phyloP scores from a whole-genome alignment of 2,329 filamentous ascomycete genomes.

The Ophiostoma sp. region DNA sequence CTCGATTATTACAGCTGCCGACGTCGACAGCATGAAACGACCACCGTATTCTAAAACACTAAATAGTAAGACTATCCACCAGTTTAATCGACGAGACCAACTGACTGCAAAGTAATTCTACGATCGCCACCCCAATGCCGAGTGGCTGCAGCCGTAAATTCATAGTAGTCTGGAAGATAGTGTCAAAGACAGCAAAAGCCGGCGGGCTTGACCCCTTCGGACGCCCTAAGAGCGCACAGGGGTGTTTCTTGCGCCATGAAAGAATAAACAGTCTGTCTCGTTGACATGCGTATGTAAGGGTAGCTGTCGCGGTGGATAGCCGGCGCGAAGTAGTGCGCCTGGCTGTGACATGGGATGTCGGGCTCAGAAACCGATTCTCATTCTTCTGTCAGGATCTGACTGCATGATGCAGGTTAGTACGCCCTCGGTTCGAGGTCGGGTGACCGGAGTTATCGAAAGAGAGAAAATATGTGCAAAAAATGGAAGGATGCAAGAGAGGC shows the following conservation, averaged over 20 bases:
- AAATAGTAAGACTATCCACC: background rate
- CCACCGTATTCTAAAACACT: no score
- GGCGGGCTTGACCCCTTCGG: background rate
- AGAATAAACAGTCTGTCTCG: background rate
- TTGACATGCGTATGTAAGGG: background rate
- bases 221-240: background rate
- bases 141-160: background rate
- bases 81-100: background rate
- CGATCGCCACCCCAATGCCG: background rate
- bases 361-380: background rate
- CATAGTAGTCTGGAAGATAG: background rate
- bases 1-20: no score
- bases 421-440: background rate
- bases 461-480: background rate
- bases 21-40: no score
- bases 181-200: background rate
- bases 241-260: background rate
- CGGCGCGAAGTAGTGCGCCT: background rate
- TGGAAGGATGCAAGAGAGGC: background rate
- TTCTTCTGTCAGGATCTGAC: background rate
- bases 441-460: background rate
- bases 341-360: background rate
- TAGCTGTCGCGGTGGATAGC: background rate
- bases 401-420: background rate
- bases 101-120: background rate